phyloP scores from a whole-genome alignment of 2,329 filamentous ascomycete species.

The Neurospora sp. region DNA sequence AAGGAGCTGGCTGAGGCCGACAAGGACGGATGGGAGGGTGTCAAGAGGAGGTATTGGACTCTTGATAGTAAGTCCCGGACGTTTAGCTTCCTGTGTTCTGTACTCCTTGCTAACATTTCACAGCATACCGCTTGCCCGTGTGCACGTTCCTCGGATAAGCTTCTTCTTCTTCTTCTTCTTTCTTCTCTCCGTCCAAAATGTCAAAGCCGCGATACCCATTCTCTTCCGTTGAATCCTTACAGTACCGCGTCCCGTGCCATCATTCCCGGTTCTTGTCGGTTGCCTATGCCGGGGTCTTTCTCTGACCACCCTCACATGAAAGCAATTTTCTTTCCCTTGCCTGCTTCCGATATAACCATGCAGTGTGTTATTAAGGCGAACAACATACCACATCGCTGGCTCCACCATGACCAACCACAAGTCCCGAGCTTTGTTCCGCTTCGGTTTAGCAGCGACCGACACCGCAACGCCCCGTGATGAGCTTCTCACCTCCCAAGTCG shows the following conservation, averaged over 20 bases:
- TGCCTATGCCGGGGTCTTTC: not conserved
- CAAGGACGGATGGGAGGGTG: slow-evolving; percentile 75
- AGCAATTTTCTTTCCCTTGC: not conserved
- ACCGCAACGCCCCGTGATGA: not conserved
- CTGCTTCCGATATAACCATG: not conserved
- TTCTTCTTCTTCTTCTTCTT: not conserved
- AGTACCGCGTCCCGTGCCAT: not conserved
- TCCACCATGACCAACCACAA: not conserved
- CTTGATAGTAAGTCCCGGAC: slow-evolving; percentile 49
- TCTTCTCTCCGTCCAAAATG: not conserved
- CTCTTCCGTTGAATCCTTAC: not conserved
- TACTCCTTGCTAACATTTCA: slow-evolving; percentile 19
- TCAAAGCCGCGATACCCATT: not conserved
- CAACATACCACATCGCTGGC: not conserved
- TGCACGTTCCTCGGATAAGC: slow-evolving; percentile 61
- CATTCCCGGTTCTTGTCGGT: not conserved
- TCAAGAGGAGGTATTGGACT: slow-evolving; percentile 83
- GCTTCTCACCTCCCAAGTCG: not conserved
- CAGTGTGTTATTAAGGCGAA: no score
- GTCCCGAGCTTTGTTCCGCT: not conserved
- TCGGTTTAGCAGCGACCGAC: not conserved
- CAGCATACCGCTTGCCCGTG: slow-evolving; percentile 62
- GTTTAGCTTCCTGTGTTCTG: slow-evolving; percentile 4
- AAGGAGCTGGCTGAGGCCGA: slow-evolving; percentile 52
- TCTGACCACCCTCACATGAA: not conserved